phyloP scores from a whole-genome alignment of 176 grass and related monocot species.

The Otatea glauca region DNA sequence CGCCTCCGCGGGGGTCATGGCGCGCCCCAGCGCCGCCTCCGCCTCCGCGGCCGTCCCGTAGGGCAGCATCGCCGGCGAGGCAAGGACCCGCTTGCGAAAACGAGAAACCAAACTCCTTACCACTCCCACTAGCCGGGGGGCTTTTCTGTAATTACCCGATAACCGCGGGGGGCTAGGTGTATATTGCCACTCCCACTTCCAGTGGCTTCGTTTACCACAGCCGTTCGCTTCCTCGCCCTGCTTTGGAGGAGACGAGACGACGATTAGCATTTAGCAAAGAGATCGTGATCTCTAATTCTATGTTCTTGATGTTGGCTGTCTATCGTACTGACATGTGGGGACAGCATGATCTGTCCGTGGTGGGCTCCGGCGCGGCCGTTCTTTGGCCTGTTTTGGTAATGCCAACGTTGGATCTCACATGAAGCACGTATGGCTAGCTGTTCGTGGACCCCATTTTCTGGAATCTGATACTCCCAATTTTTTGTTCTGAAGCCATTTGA shows the following conservation, averaged over 20 bases:
- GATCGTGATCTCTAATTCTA: not conserved
- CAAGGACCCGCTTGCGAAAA: not conserved
- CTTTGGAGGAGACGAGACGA: not conserved
- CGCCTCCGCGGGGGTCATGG: conserved; percentile 56
- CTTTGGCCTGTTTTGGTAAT: not conserved
- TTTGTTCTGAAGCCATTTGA: too few species aligned
- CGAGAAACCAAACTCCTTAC: not conserved
- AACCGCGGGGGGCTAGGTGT: not conserved
- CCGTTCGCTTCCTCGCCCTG: not conserved
- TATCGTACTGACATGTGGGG: not conserved
- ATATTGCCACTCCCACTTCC: not conserved
- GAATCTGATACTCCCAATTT: not conserved
- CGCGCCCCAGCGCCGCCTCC: conserved; percentile 77
- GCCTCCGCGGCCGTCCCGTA: conserved; percentile 74
- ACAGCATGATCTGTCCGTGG: not conserved
- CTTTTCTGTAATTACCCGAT: not conserved
- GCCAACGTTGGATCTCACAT: conserved; percentile 3
- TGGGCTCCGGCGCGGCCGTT: not conserved
- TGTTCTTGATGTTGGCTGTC: not conserved
- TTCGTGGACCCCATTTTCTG: not conserved
- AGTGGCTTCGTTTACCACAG: not conserved
- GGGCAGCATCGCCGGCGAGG: conserved; percentile 63
- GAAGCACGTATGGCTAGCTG: not conserved
- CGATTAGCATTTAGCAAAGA: not conserved
- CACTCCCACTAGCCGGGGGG: not conserved